Evolutionary conservation across 805 yeast genomes (phyloP).

Genomic region (Zygosaccharomyces lentus): DNA sequence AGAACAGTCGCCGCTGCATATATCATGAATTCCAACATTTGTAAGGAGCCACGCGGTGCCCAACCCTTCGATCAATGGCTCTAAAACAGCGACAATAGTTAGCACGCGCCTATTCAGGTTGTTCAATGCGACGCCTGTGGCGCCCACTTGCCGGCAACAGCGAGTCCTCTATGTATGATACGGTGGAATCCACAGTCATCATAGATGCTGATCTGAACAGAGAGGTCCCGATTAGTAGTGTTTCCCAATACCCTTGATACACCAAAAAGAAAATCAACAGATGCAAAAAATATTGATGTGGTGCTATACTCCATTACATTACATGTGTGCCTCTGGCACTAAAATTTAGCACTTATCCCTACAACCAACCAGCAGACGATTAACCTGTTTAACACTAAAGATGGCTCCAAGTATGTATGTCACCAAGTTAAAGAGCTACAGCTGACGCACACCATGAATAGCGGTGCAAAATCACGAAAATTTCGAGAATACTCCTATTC

Average conservation of each 20-base stretch:
- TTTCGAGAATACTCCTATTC: constrained; percentile 67
- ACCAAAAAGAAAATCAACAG: too few relatives aligned
- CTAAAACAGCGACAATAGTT: constrained; percentile 75
- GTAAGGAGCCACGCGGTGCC: constrained; percentile 68
- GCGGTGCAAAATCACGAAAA: constrained; percentile 56
- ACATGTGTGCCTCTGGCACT: constrained; percentile 62
- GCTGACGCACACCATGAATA: constrained; percentile 66
- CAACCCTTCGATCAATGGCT: constrained; percentile 62
- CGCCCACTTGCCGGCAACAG: constrained; percentile 75
- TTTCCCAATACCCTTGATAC: too few relatives aligned
- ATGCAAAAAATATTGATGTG: too few relatives aligned
- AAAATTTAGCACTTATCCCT: constrained; percentile 56
- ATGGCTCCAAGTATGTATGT: constrained; percentile 70
- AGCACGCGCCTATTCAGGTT: constrained; percentile 66
- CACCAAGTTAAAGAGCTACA: constrained; percentile 79
- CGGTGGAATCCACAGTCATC: constrained; percentile 76
- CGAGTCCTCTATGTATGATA: constrained; percentile 76
- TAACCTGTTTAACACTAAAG: constrained; percentile 79
- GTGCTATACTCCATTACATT: too few relatives aligned
- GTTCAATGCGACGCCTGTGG: constrained; percentile 81
- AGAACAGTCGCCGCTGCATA: constrained; percentile 41
- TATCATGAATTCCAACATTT: constrained; percentile 59
- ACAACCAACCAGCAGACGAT: constrained; percentile 50
- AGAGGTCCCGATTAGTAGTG: too few relatives aligned
- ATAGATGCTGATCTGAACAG: constrained; percentile 76